Evolutionary conservation across 31 red algal genomes (phyloP).

Genomic region (Endocladia muricata): DNA sequence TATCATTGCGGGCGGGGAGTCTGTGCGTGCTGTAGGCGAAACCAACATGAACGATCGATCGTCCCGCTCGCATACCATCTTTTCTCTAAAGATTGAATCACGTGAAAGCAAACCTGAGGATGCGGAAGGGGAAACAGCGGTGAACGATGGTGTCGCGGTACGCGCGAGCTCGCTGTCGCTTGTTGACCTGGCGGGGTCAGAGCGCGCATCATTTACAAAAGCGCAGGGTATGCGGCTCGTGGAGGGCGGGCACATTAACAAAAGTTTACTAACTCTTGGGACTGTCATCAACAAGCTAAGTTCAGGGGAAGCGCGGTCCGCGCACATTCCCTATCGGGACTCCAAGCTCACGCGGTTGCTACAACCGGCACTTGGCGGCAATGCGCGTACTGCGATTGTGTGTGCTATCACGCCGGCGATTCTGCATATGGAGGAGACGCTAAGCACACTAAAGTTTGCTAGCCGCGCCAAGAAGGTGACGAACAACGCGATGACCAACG

Average conservation of each 20-base stretch:
- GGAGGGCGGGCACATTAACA: conserved; percentile 98
- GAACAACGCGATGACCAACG: conserved; percentile 79
- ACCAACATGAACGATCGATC: conserved; percentile 98
- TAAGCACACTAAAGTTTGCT: conserved; percentile 95
- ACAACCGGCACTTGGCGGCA: conserved; percentile 91
- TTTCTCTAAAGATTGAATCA: conserved; percentile 90
- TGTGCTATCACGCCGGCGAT: conserved; percentile 85
- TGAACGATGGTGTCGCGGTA: conserved; percentile 70
- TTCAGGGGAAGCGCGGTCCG: conserved; percentile 43
- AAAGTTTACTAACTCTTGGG: conserved; percentile 87
- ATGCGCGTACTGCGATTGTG: conserved; percentile 87
- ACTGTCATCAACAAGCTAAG: conserved; percentile 96
- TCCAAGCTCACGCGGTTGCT: conserved; percentile 95
- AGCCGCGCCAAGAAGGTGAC: conserved; percentile 90
- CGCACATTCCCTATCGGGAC: conserved; percentile 95
- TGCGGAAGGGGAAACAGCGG: conserved; percentile 19
- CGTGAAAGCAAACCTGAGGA: conserved; percentile 38
- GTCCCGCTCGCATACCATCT: conserved; percentile 93
- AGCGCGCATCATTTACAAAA: conserved; percentile 81
- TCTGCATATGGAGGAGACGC: conserved; percentile 88
- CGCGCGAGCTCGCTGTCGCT: conserved; percentile 77
- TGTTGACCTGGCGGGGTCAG: conserved; percentile 95
- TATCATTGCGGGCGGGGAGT: conserved; percentile 77
- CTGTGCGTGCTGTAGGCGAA: conserved; percentile 72
- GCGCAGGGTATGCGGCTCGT: conserved; percentile 92